Evolutionary conservation across 306 rosid genomes (phyloP), one percentile per base, ranked within the genome.

Genomic region (Rosa multiflora): DNA sequence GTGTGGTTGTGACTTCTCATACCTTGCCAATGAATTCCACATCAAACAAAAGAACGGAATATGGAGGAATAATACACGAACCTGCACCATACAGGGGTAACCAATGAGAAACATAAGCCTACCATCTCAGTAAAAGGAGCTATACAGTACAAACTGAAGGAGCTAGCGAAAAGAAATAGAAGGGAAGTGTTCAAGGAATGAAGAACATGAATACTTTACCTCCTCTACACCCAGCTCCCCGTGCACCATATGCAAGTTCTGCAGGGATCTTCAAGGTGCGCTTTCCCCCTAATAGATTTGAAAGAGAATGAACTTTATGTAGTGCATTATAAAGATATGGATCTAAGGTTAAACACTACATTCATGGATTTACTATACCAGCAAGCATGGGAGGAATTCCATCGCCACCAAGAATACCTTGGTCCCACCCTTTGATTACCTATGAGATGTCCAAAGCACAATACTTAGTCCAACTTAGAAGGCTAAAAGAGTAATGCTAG

Each of bases 341-440:
- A 37, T n/a, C 18, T 2, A 77, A 21, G 44, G 8, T 21, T 43
- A 13, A 74, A 58, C 17, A 59, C 15, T 44, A 14, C 2, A 26
- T 52, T 72, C 18, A 4, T 47, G 82, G 52, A 67, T 26, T 49
- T 5, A 26, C 23, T 5, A 15, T 68, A 92, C 99, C 99, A 56
- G 95, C 85, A 86, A 94, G 97, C 99, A 94, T 94, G 2, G 99
- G 97, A 74, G 99, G 99, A 75, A 94, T 73, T 83, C 97, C 99
- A 78, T 89, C 97, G 32, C 89, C 95, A 70, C 99, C 99, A 67
- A 92, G 74, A 78, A 94, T 94, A 29, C 97, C 99, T 83, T 86
- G 91, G 84, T 92, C 97, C 99, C 99, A 94, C 77, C 99, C 99
- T 89, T 92, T 92, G 83, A 94, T 94, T 46, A 94, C 99, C 99